These are phyloP conservation scores for Cymbopogon citratus DNA, from an alignment of 176 grass and related monocot species.

Conservation along the genomic window DNA sequence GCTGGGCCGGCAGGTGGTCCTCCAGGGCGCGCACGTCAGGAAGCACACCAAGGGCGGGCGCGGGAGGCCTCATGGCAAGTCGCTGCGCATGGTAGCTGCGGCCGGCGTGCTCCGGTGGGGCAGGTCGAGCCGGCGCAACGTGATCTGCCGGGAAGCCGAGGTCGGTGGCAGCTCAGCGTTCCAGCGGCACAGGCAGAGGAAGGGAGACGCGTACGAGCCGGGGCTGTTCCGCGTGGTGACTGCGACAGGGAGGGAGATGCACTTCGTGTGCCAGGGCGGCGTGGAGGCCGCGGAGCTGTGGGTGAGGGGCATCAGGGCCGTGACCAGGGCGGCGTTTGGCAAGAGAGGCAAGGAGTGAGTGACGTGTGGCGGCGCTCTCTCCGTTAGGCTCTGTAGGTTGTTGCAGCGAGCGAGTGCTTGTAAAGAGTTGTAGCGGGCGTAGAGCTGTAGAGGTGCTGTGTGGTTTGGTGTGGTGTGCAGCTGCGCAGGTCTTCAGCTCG, in stretches of 20 bases:
- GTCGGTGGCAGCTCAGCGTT: conserved; percentile 69
- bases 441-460: neutral
- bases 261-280: conserved; percentile 81
- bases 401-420: conserved; percentile 24
- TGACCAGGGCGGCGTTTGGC: conserved; percentile 42
- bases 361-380: neutral
- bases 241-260: conserved; percentile 69
- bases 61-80: conserved; percentile 63
- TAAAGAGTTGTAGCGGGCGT: conserved; percentile 34
- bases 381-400: conserved; percentile 39
- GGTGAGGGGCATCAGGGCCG: conserved; percentile 78
- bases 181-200: conserved; percentile 49
- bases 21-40: conserved; percentile 46
- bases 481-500: conserved; percentile 53
- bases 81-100: conserved; percentile 49
- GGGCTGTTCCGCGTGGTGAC: conserved; percentile 90
- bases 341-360: conserved; percentile 34
- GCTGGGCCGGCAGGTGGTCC: conserved; percentile 54
- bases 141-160: conserved; percentile 73
- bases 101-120: conserved; percentile 86
- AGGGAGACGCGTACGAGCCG: conserved; percentile 45
- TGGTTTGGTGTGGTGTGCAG: conserved; percentile 17
- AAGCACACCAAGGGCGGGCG: conserved; percentile 91
- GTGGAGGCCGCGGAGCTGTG: conserved; percentile 76
- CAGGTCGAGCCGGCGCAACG: conserved; percentile 50